A percentile compares a stretch with the other conserved stretches of the same genome.
Evolutionary conservation across 1,284 basidiomycete species (phyloP).

Genomic region (Malassezia brasiliensis): DNA sequence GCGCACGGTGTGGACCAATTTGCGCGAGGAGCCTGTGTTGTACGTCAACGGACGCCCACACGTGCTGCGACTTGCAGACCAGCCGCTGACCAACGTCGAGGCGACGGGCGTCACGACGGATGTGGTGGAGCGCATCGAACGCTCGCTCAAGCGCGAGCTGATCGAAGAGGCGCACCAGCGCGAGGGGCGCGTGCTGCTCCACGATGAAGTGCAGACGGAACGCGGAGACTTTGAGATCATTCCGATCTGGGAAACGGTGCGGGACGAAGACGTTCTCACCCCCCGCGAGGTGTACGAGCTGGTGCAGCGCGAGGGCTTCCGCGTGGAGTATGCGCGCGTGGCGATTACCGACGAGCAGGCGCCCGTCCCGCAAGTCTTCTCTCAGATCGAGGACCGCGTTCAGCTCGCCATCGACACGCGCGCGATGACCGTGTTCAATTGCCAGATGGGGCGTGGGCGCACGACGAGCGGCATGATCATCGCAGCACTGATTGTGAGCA

Average conservation of each 20-base stretch:
- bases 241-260: conserved; percentile 69
- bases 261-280: conserved; percentile 80
- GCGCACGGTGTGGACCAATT: conserved; percentile 40
- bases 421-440: conserved; percentile 40
- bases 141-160: conserved; percentile 78
- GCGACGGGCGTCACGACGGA: conserved; percentile 84
- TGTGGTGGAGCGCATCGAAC: conserved; percentile 88
- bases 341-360: conserved; percentile 48
- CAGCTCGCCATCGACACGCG: conserved; percentile 33
- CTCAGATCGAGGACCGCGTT: conserved; percentile 41
- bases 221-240: conserved; percentile 66
- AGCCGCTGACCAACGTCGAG: conserved; percentile 45
- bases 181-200: conserved; percentile 69
- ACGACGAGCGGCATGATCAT: conserved; percentile 48
- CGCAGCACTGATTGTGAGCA: conserved; percentile 38
- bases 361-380: conserved; percentile 44
- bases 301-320: conserved; percentile 38
- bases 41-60: conserved; percentile 63
- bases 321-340: conserved; percentile 44
- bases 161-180: conserved; percentile 65
- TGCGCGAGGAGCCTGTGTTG: conserved; percentile 45
- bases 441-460: conserved; percentile 47
- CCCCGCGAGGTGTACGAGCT: conserved; percentile 59
- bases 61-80: conserved; percentile 73
- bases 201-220: conserved; percentile 89